phyloP scores from a whole-genome alignment of 108 stramenopile genomes.

The Conticribra guillardii region DNA sequence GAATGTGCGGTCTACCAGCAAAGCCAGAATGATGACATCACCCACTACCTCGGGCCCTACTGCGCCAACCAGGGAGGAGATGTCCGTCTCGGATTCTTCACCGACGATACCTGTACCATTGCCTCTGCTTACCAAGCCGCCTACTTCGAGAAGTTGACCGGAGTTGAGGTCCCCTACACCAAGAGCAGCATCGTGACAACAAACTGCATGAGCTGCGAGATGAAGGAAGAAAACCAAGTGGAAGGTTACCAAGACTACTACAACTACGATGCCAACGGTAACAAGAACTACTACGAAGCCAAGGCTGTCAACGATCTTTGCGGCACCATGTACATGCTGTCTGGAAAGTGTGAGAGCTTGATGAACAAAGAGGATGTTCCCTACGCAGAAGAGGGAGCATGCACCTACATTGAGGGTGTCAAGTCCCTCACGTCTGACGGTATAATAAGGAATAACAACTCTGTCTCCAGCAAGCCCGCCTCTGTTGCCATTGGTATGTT shows the following conservation, averaged over 20 bases:
- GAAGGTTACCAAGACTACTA: constrained; percentile 34
- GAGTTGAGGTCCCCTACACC: constrained; percentile 68
- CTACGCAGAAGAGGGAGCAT: constrained; percentile 83
- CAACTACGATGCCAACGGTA: constrained; percentile 47
- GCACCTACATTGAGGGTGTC: constrained; percentile 85
- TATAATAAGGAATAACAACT: constrained; percentile 75
- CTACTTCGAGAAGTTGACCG: constrained; percentile 39
- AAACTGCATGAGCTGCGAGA: constrained; percentile 55
- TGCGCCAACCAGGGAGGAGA: constrained; percentile 85
- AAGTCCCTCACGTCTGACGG: constrained; percentile 83
- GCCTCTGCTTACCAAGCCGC: constrained; percentile 54
- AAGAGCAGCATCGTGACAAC: constrained; percentile 57
- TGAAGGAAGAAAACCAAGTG: constrained; percentile 3
- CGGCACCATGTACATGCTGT: constrained; percentile 59
- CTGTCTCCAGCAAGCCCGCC: constrained; percentile 70
- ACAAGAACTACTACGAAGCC: constrained; percentile 53
- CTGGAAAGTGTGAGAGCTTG: constrained; percentile 85
- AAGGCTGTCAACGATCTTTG: constrained; percentile 65
- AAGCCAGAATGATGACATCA: constrained; percentile 39
- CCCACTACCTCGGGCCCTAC: constrained; percentile 86
- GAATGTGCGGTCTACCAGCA: constrained; percentile 40
- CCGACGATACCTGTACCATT: constrained; percentile 77
- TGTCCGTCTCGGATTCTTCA: constrained; percentile 80
- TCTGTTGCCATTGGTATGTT: constrained; percentile 76
- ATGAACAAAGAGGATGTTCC: constrained; percentile 55